Base-by-base conservation (phyloP, 2,329 filamentous ascomycete genomes). In the Ceratocystis harringtonii region DNA sequence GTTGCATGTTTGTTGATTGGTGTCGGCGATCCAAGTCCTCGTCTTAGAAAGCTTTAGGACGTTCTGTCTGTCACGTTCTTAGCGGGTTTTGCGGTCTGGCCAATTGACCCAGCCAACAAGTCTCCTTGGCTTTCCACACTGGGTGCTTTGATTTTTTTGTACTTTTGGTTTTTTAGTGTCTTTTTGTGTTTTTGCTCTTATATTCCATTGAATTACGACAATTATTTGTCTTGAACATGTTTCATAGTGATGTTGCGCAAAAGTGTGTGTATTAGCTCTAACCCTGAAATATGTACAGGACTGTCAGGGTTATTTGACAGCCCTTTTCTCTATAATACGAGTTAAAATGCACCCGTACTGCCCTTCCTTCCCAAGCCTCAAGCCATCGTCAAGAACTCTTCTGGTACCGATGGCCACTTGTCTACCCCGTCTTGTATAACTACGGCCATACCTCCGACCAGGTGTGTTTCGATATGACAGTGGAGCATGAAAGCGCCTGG, bases 401-500 rank as follows among this genome's bases (percentile, higher is more conserved):
- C 61, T 2, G 78, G 78, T 22, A 78, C 71, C 4, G 64, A 67
- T 0, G 78, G 78, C 75, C 77, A 78, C 0, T 70, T 70, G 62
- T 80, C 78, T 0, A 78, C 65, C 0, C 77, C 78, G 61, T 81
- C 79, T 67, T 78, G 75, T 45, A 84, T 76, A 1, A 78, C 77
- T 72, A 83, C 71, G 32, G 75, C 74, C 81, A 84, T 84, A 1
- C 82, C 82, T 2, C 81, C 81, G 32, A 75, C 72, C 66, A 82
- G 72, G 68, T 84, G 82, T 32, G 77, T 78, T 70, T 78, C 75
- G 41, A 83, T 79, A 70, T 84, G 81, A 68, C 81, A 84, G 68
- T 84, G 81, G 3, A 84, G 69, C 30, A 83, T 69, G 76, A 79
- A 84, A 0, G 80, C 75, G 0, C 81, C 81, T 2, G 81, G 80